Evolutionary conservation across 495 filamentous ascomycete genomes (phyloP).

Genomic region (Haplographium delicatum): DNA sequence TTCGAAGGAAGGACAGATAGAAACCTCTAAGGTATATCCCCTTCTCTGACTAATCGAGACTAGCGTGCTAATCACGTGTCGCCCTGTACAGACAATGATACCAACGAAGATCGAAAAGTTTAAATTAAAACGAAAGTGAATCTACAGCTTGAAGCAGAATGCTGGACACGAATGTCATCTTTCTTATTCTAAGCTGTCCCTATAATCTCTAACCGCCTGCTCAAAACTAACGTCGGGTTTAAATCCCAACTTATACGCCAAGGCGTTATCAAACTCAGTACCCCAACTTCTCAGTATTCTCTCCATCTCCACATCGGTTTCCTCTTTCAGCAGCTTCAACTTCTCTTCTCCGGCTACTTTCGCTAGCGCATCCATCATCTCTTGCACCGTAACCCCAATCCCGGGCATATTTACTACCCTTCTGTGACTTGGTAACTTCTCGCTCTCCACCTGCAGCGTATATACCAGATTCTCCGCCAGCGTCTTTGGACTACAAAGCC

Average conservation of each 20-base stretch:
- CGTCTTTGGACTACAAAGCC: conserved; percentile 62
- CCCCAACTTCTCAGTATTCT: conserved; percentile 72
- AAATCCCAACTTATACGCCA: conserved; percentile 56
- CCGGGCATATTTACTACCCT: conserved; percentile 71
- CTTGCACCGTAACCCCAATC: conserved; percentile 61
- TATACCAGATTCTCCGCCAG: conserved; percentile 67
- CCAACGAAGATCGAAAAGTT: too few species aligned
- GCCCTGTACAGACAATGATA: too few species aligned
- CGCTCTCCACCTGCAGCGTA: conserved; percentile 51
- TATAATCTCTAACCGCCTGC: conserved; percentile 52
- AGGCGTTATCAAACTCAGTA: conserved; percentile 56
- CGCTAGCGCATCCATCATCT: conserved; percentile 70
- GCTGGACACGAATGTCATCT: too few species aligned
- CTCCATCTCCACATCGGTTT: conserved; percentile 59
- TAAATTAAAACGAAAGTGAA: too few species aligned
- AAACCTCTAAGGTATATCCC: too few species aligned
- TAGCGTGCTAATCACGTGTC: too few species aligned
- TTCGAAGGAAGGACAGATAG: too few species aligned
- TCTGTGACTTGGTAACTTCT: conserved; percentile 45
- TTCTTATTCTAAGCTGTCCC: conserved; percentile 30
- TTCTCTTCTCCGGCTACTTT: conserved; percentile 65
- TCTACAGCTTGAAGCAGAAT: too few species aligned
- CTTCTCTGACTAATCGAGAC: too few species aligned
- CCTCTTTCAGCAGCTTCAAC: conserved; percentile 57
- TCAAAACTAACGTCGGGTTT: conserved; percentile 51